phyloP scores from a whole-genome alignment of 2,329 filamentous ascomycete genomes.

The Periconia sp. region DNA sequence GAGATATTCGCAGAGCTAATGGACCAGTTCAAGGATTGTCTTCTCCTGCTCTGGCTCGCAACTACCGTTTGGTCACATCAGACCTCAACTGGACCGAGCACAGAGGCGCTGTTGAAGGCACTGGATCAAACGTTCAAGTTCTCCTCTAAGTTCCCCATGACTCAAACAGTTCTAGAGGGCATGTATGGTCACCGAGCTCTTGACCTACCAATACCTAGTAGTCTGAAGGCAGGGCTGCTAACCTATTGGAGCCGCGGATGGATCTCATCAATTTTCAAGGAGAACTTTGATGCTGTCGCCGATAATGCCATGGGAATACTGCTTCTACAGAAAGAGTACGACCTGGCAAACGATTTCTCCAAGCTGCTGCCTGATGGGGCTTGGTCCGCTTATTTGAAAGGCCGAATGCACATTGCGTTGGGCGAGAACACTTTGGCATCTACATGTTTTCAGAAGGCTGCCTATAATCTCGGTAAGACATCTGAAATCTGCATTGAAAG shows the following conservation, averaged over 20 bases:
- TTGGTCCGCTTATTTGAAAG: conserved; percentile 82
- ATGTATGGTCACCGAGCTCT: conserved; percentile 40
- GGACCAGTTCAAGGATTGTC: conserved; percentile 42
- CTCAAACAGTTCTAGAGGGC: conserved; percentile 45
- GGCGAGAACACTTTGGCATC: conserved; percentile 77
- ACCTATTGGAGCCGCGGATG: conserved; percentile 56
- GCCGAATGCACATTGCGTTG: conserved; percentile 75
- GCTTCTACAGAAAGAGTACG: conserved; percentile 49
- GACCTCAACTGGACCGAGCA: conserved; percentile 33
- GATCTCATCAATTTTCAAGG: conserved; percentile 48
- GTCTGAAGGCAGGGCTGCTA: conserved; percentile 37
- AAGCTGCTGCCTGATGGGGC: conserved; percentile 62
- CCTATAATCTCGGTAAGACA: conserved; percentile 78
- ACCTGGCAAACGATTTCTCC: conserved; percentile 68
- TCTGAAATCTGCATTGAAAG: not conserved
- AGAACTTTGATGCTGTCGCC: conserved; percentile 43
- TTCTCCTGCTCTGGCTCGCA: conserved; percentile 43
- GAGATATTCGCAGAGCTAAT: conserved; percentile 72
- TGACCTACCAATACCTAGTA: conserved; percentile 33
- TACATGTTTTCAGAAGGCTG: conserved; percentile 79
- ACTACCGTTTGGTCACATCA: conserved; percentile 41
- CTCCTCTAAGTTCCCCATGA: conserved; percentile 36
- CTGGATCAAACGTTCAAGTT: conserved; percentile 31
- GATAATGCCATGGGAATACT: conserved; percentile 54
- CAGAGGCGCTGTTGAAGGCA: conserved; percentile 28